These are phyloP conservation scores for Xanthoconium purpureum DNA, from an alignment of 768 basidiomycete genomes.

Conservation along the genomic window DNA sequence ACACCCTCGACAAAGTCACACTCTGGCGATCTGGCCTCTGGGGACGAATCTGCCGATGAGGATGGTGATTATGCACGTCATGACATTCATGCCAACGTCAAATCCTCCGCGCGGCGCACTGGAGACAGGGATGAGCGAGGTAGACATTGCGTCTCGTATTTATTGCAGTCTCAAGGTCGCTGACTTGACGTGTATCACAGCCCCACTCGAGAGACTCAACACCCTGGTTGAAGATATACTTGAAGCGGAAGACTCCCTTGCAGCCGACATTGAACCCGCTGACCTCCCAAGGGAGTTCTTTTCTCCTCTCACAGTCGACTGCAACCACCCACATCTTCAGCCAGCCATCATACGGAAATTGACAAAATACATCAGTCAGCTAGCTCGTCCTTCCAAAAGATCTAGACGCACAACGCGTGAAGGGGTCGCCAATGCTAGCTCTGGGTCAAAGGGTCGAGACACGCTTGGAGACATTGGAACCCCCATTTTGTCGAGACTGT, in stretches of 20 bases:
- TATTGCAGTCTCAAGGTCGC: background rate
- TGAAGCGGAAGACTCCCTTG: constrained; percentile 71
- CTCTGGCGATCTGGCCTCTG: constrained; percentile 47
- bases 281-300: constrained; percentile 62
- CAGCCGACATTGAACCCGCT: constrained; percentile 48
- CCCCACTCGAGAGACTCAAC: constrained; percentile 70
- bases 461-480: constrained; percentile 69
- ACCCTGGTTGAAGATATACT: constrained; percentile 83
- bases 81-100: constrained; percentile 34
- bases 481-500: constrained; percentile 54
- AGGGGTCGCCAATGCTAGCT: constrained; percentile 27
- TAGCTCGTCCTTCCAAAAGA: constrained; percentile 68
- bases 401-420: constrained; percentile 46
- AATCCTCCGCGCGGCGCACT: constrained; percentile 55
- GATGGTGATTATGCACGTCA: constrained; percentile 30
- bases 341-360: constrained; percentile 62
- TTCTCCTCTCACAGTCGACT: constrained; percentile 57
- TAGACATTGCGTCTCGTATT: constrained; percentile 23
- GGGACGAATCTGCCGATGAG: constrained; percentile 52
- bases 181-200: constrained; percentile 32
- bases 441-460: constrained; percentile 47
- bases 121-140: constrained; percentile 79
- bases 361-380: constrained; percentile 63
- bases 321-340: constrained; percentile 58
- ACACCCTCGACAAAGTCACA: constrained; percentile 26